These are phyloP conservation scores for Acanthamoeba lugdunensis DNA, from an alignment of 208 protist species.

Conservation along the genomic window DNA sequence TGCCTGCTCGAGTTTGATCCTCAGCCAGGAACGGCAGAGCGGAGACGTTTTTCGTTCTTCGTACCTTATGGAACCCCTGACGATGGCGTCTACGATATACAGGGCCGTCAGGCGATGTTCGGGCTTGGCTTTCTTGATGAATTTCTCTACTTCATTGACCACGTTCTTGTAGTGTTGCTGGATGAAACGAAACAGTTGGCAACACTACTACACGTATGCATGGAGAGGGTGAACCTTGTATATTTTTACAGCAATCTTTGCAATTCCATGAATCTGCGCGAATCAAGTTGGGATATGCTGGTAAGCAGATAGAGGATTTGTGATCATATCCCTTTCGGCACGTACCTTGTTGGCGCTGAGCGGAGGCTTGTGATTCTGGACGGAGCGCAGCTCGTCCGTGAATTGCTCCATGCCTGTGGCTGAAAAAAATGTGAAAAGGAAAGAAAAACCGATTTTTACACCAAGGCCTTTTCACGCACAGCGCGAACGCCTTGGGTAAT, in stretches of 20 bases:
- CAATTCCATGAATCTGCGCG: neutral
- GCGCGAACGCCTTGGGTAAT: too few species aligned
- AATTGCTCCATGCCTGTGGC: conserved; percentile 22
- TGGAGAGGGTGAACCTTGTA: neutral
- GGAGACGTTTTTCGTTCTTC: neutral
- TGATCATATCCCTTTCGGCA: neutral
- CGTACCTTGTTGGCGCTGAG: conserved; percentile 4
- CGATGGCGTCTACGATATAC: conserved; percentile 74
- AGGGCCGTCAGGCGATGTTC: conserved; percentile 45
- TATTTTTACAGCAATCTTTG: neutral
- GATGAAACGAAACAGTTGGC: neutral
- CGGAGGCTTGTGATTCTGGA: conserved; percentile 17
- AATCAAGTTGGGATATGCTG: neutral
- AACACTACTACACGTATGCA: neutral
- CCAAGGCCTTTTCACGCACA: too few species aligned
- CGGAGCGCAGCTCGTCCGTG: neutral
- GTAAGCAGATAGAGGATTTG: neutral
- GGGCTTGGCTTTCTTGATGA: conserved; percentile 10
- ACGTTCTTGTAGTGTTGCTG: conserved; percentile 72
- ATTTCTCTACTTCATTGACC: conserved; percentile 64
- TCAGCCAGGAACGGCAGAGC: neutral
- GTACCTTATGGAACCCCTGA: conserved; percentile 25
- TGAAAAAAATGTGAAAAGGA: too few species aligned
- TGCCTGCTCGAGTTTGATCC: neutral
- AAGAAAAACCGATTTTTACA: too few species aligned